phyloP scores from a whole-genome alignment of 306 rosid genomes.

The Cercis canadensis region DNA sequence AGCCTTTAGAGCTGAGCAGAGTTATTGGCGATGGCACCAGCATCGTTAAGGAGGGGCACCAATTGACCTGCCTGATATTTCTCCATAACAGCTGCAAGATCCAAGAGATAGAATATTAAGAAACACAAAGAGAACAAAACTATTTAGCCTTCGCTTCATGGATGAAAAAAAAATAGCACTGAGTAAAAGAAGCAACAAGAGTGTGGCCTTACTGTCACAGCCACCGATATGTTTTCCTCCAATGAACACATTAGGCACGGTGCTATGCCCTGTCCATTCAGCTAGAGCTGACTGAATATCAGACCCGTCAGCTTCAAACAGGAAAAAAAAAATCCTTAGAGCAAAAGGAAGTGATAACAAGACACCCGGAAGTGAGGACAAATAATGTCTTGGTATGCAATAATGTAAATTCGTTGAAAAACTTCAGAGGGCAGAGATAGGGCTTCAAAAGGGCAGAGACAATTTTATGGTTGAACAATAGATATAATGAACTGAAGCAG shows the following conservation, averaged over 20 bases:
- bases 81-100: constrained; percentile 66
- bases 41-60: constrained; percentile 68
- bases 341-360: neutral
- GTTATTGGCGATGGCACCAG: constrained; percentile 65
- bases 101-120: neutral
- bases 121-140: neutral
- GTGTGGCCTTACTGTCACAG: constrained; percentile 45
- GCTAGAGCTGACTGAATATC: constrained; percentile 66
- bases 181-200: constrained; percentile 3
- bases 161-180: neutral
- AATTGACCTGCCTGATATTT: constrained; percentile 64
- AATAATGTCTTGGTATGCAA: too few relatives aligned
- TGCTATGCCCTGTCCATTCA: constrained; percentile 52
- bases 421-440: too few relatives aligned
- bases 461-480: too few relatives aligned
- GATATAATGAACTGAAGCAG: too few relatives aligned
- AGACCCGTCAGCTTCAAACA: constrained; percentile 62
- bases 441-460: too few relatives aligned
- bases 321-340: constrained; percentile 1
- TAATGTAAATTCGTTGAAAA: too few relatives aligned
- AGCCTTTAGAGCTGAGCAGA: constrained; percentile 49
- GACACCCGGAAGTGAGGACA: neutral
- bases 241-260: constrained; percentile 84
- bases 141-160: neutral
- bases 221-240: constrained; percentile 70